Conservation (phyloP, 2,329 filamentous ascomycete species). For the Sordariomycetes sp. region DNA sequence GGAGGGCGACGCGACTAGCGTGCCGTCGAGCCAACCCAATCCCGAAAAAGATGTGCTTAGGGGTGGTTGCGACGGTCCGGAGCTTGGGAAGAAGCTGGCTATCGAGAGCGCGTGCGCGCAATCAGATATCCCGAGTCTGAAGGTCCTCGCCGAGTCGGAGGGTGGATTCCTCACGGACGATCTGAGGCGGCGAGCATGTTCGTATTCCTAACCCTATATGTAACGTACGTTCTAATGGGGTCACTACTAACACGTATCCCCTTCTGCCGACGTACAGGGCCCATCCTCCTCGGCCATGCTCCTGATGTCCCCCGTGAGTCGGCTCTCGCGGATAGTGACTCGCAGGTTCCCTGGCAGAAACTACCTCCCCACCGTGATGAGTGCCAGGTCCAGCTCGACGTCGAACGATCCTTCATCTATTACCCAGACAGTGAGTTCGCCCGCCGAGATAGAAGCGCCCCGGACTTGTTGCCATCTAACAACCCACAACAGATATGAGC, state of each 20-base stretch:
- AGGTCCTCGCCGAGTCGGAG: constrained; percentile 42
- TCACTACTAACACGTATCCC: constrained; percentile 5
- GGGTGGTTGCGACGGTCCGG: neutral
- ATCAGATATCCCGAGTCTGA: constrained; percentile 41
- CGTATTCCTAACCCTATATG: constrained; percentile 20
- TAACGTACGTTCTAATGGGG: neutral
- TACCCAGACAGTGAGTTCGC: constrained; percentile 60
- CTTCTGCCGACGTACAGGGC: constrained; percentile 36
- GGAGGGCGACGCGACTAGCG: neutral
- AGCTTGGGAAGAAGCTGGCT: constrained; percentile 20
- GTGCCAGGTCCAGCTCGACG: constrained; percentile 81
- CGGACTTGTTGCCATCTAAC: too few relatives aligned
- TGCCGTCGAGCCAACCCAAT: neutral
- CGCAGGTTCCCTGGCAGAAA: constrained; percentile 33
- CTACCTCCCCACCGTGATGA: constrained; percentile 74
- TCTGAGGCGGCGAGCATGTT: constrained; percentile 66
- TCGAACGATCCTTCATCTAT: constrained; percentile 93
- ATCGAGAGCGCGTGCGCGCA: constrained; percentile 43
- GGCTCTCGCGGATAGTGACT: constrained; percentile 6
- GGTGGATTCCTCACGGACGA: constrained; percentile 57
- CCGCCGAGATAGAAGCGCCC: too few relatives aligned
- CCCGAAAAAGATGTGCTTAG: neutral
- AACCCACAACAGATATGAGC: constrained; percentile 27
- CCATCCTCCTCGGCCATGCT: constrained; percentile 36
- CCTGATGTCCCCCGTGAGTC: constrained; percentile 9